Percentiles rank a stretch among this genome's conserved stretches.
Evolutionary conservation across 2,329 filamentous ascomycete genomes (phyloP).

Genomic region (Ceratocystis papillata): DNA sequence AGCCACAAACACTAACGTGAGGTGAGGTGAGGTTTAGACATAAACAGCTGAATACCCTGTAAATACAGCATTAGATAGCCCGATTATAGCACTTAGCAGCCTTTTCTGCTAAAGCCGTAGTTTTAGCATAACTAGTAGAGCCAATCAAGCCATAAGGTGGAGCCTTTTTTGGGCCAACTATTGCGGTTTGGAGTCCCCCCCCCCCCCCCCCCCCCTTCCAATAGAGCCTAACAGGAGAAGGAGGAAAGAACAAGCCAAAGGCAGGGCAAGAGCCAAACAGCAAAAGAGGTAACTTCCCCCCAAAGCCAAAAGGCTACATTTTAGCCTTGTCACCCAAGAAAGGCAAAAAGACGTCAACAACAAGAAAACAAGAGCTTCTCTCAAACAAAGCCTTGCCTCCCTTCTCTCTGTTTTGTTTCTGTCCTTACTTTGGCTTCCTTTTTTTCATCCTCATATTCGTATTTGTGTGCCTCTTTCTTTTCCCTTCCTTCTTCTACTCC

Average conservation of each 20-base stretch:
- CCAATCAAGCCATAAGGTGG: background rate
- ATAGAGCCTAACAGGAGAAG: background rate
- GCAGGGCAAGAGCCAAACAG: background rate
- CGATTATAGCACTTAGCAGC: background rate
- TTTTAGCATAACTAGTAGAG: background rate
- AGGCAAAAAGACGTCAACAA: slow-evolving; percentile 10
- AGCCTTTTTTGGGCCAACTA: background rate
- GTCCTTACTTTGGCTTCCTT: background rate
- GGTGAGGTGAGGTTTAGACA: background rate
- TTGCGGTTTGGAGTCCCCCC: background rate
- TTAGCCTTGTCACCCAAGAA: background rate
- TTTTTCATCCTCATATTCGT: background rate
- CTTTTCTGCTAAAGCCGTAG: background rate
- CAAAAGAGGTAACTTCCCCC: background rate
- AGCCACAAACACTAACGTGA: background rate
- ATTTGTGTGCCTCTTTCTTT: background rate
- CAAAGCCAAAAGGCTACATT: slow-evolving; percentile 10
- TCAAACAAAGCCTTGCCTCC: background rate
- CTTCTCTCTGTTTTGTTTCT: background rate
- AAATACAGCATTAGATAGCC: background rate
- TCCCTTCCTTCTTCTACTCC: background rate
- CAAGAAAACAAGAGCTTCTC: background rate
- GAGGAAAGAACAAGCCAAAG: background rate
- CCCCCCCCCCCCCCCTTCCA: background rate
- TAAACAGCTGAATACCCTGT: background rate